These are phyloP conservation scores for Aspergillus ochraceoroseus DNA, from an alignment of 2,329 filamentous ascomycete genomes.

Conservation along the genomic window DNA sequence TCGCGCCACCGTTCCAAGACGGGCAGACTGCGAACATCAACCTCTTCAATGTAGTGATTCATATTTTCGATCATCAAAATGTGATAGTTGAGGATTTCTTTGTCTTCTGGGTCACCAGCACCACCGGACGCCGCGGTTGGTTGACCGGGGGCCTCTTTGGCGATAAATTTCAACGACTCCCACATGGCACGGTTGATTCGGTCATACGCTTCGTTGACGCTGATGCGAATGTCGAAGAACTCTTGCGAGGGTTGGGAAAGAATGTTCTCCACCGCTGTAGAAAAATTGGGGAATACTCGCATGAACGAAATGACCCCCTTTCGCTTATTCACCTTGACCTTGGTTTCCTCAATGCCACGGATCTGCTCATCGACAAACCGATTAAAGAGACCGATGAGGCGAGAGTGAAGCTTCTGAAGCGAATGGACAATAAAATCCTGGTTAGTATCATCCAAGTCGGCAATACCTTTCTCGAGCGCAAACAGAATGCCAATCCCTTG, in stretches of 20 bases:
- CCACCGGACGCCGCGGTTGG: conserved; percentile 48
- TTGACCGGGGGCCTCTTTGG: conserved; percentile 62
- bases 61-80: conserved; percentile 98
- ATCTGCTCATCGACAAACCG: conserved; percentile 94
- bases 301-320: conserved; percentile 96
- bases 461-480: conserved; percentile 71
- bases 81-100: conserved; percentile 94
- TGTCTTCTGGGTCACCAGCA: conserved; percentile 72
- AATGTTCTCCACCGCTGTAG: conserved; percentile 78
- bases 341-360: conserved; percentile 92
- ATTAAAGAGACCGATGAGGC: conserved; percentile 69
- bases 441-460: conserved; percentile 78
- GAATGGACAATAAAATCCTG: conserved; percentile 83
- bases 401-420: conserved; percentile 72
- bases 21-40: conserved; percentile 67
- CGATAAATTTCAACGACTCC: conserved; percentile 92
- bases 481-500: conserved; percentile 87
- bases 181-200: conserved; percentile 94
- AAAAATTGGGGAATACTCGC: conserved; percentile 84
- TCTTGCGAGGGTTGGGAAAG: conserved; percentile 54
- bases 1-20: conserved; percentile 79
- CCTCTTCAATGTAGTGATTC: conserved; percentile 94
- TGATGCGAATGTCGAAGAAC: conserved; percentile 64
- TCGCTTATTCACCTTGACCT: conserved; percentile 98
- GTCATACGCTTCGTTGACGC: conserved; percentile 80